phyloP scores from a whole-genome alignment of 306 rosid species.

The Chamaecrista fasciculata region DNA sequence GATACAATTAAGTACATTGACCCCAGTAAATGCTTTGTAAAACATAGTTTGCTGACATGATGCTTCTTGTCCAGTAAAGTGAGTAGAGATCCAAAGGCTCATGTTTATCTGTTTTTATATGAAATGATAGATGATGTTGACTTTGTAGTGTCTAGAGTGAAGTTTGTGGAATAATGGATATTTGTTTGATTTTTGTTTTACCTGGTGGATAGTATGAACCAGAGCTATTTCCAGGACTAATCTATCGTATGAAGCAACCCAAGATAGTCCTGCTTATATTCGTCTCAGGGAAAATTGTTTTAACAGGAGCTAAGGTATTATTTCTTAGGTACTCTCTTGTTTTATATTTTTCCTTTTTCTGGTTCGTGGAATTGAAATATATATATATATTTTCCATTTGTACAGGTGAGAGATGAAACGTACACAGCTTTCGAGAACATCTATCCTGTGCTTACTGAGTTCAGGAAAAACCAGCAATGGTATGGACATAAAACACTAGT shows the following conservation, averaged over 20 bases:
- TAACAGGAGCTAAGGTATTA: constrained; percentile 92
- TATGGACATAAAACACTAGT: constrained; percentile 31
- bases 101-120: background rate
- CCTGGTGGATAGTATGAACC: constrained; percentile 75
- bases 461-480: constrained; percentile 94
- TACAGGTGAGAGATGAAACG: constrained; percentile 88
- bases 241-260: constrained; percentile 95
- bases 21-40: background rate
- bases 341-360: background rate
- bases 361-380: background rate
- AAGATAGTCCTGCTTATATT: constrained; percentile 93
- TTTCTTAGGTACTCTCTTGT: background rate
- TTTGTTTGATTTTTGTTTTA: constrained; percentile 23
- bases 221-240: constrained; percentile 95
- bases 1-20: background rate
- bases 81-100: background rate
- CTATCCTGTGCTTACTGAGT: constrained; percentile 87
- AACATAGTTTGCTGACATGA: background rate
- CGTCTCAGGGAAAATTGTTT: constrained; percentile 94
- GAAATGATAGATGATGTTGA: background rate
- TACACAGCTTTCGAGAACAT: constrained; percentile 94
- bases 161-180: constrained; percentile 3
- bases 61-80: background rate
- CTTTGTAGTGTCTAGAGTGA: constrained; percentile 6
- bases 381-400: background rate